Base-by-base conservation (phyloP, 2,329 filamentous ascomycete genomes). In the Ilyonectria mors-panacis region DNA sequence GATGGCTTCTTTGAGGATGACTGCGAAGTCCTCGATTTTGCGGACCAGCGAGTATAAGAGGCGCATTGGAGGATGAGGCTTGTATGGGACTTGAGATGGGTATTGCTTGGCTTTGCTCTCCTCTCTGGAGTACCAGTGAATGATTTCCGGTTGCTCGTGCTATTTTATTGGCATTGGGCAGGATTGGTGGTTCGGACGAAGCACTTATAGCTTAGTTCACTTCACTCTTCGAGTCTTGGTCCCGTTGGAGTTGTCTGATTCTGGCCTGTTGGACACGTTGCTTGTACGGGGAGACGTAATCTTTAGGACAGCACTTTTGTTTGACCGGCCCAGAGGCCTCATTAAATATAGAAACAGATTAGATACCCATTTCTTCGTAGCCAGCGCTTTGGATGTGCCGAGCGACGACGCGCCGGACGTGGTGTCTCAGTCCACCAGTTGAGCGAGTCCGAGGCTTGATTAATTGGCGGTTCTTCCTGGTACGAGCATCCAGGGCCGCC, bases 1-100 rank as follows among this genome's bases (percentile, higher is more conserved):
- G 90, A 92, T 62, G 92, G 92, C 2, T 97, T 97, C 80, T 97
- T 97, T 75, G 94, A 97, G 81, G 94, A 97, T 78, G 94, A 97
- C 77, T 96, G 93, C 73, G 94, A 97, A 79, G 93, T 97, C 64
- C 87, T 97, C 69, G 94, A 97, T 82, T 97, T 96, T 87, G 93
- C 94, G 26, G 89, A 90, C 75, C 89, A 91, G 81, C 83, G 89
- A 78, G 89, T 91, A 35, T 91, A 78, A 85, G 66, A 54, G 56
- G 57, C 45, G 65, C 35, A 39, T 47, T n/a, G 62, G 44, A 42
- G 50, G 42, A 64, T 54, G 35, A 55, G 39, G 57, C 51, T 64
- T 57, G 57, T 65, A 57, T 59, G 67, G 66, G 50, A 64, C 19
- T 67, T 60, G 65, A 54, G 62, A 57, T 65, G 59, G 48, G 59